phyloP scores from a whole-genome alignment of 2,329 filamentous ascomycete genomes.

The Ceratocystiopsis minuta region DNA sequence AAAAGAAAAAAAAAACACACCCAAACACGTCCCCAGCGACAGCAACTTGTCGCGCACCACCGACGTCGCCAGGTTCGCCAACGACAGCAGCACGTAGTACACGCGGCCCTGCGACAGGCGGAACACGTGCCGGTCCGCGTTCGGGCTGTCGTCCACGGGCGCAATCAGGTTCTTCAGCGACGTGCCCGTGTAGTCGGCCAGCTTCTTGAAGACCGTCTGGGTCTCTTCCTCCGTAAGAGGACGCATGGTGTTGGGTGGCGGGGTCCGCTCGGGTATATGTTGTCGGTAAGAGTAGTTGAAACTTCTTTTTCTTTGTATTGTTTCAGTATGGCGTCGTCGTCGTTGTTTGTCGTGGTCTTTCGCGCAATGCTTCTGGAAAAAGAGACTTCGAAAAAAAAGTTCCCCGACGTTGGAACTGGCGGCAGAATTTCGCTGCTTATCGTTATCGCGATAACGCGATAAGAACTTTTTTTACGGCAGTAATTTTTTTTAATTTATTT shows the following conservation, averaged over 20 bases:
- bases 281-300: no score
- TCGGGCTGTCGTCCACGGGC: constrained; percentile 47
- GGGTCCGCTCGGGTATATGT: no score
- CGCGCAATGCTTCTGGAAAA: no score
- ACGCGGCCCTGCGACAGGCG: constrained; percentile 59
- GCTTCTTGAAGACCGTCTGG: constrained; percentile 65
- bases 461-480: no score
- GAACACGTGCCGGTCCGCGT: constrained; percentile 68
- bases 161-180: constrained; percentile 74
- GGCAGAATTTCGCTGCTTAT: no score
- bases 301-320: no score
- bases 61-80: constrained; percentile 81
- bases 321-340: no score
- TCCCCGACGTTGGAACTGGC: no score
- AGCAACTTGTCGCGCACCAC: constrained; percentile 68
- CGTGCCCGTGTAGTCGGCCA: constrained; percentile 81
- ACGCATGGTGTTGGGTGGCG: constrained; percentile 7
- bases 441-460: no score
- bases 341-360: no score
- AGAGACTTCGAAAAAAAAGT: no score
- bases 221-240: constrained; percentile 13
- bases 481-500: no score
- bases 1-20: constrained; percentile 17
- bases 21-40: constrained; percentile 73
- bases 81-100: constrained; percentile 78